These are phyloP conservation scores for Mortierella antarctica DNA, from an alignment of 192 early-diverging fungal species.

Conservation along the genomic window DNA sequence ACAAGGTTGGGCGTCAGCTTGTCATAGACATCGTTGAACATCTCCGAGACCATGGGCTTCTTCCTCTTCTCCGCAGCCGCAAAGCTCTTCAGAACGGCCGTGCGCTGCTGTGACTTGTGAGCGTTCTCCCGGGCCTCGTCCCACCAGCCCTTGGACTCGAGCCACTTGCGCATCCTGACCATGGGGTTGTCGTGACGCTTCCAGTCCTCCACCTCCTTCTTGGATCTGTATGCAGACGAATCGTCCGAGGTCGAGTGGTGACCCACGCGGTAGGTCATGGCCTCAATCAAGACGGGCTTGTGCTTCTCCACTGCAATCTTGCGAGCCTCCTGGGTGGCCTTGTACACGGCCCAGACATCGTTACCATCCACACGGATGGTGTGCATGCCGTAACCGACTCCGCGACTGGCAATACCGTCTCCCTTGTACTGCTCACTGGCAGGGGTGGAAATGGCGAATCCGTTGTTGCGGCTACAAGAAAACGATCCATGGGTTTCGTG, in stretches of 20 bases:
- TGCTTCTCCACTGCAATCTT: constrained; percentile 83
- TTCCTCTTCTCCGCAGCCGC: constrained; percentile 85
- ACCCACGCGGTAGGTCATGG: constrained; percentile 97
- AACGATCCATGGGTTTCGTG: no score
- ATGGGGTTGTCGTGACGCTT: constrained; percentile 90
- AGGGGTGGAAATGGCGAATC: constrained; percentile 98
- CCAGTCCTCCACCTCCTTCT: constrained; percentile 93
- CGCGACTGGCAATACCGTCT: constrained; percentile 95
- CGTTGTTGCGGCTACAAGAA: constrained; percentile 90
- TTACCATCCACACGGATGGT: constrained; percentile 98
- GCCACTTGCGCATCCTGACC: constrained; percentile 88
- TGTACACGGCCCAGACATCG: constrained; percentile 98
- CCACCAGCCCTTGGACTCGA: constrained; percentile 91
- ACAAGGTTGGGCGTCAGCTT: constrained; percentile 79
- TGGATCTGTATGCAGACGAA: constrained; percentile 93
- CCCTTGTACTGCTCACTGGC: constrained; percentile 95
- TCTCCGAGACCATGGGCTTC: constrained; percentile 84
- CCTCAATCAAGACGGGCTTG: constrained; percentile 94
- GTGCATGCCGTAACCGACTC: constrained; percentile 97
- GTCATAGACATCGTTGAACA: constrained; percentile 97
- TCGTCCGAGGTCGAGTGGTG: constrained; percentile 99
- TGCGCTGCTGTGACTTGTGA: constrained; percentile 70
- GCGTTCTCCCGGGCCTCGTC: constrained; percentile 74
- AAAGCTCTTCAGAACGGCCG: constrained; percentile 85
- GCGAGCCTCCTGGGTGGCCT: constrained; percentile 87